phyloP scores from a whole-genome alignment of 2,329 filamentous ascomycete species.

The Cladosporium sp. region DNA sequence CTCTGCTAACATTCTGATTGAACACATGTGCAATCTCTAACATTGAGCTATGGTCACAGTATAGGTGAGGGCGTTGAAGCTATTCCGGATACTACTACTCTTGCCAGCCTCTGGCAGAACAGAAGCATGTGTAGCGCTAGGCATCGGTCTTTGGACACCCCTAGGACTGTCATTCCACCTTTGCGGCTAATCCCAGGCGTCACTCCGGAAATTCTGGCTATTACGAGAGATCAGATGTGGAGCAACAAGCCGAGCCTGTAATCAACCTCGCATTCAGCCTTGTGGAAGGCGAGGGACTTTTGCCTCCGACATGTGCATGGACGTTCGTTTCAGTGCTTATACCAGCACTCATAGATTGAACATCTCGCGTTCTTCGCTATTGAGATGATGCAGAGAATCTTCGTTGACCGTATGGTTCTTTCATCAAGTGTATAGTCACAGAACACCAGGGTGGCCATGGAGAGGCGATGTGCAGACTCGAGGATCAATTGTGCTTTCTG shows the following conservation, averaged over 20 bases:
- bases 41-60: too few relatives aligned
- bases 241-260: background rate
- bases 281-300: background rate
- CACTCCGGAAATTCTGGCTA: constrained; percentile 1
- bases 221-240: constrained; percentile 4
- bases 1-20: background rate
- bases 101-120: background rate
- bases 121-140: background rate
- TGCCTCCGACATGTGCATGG: background rate
- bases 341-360: too few relatives aligned
- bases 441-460: too few relatives aligned
- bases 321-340: too few relatives aligned
- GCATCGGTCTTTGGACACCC: background rate
- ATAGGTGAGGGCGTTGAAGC: too few relatives aligned
- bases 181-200: constrained; percentile 2
- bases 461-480: too few relatives aligned
- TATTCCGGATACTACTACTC: background rate
- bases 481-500: too few relatives aligned
- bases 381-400: too few relatives aligned
- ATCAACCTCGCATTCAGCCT: background rate
- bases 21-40: background rate
- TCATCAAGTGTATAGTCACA: too few relatives aligned
- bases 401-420: too few relatives aligned
- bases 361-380: too few relatives aligned
- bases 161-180: background rate